Evolutionary conservation across 805 yeast genomes (phyloP).

Genomic region (Metschnikowia vanudenii): DNA sequence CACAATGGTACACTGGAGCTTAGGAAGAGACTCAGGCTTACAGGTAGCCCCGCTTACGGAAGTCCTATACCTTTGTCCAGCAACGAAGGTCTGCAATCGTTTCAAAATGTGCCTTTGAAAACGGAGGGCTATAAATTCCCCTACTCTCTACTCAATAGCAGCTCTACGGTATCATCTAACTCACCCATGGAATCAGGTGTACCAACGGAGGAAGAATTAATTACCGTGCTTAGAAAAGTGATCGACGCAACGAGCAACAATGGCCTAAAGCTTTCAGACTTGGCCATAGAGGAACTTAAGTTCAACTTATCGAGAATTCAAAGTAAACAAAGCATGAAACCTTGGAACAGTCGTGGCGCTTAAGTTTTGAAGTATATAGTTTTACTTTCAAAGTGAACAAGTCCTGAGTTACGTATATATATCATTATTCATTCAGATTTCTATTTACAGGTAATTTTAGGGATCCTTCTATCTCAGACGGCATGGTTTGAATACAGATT

Average conservation of each 20-base stretch:
- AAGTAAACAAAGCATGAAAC: background rate
- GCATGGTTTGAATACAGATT: background rate
- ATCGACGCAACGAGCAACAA: conserved; percentile 23
- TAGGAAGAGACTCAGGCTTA: conserved; percentile 2
- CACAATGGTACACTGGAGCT: background rate
- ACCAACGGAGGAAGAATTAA: conserved; percentile 15
- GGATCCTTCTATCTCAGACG: too few relatives aligned
- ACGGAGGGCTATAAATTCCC: conserved; percentile 2
- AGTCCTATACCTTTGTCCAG: background rate
- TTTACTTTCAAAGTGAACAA: background rate
- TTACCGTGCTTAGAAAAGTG: conserved; percentile 17
- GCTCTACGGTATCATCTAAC: background rate
- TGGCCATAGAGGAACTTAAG: conserved; percentile 29
- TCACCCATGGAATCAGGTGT: background rate
- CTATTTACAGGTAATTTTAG: conserved; percentile 14
- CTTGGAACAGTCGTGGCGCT: conserved; percentile 2
- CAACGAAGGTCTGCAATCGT: background rate
- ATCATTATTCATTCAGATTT: background rate
- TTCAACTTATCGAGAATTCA: conserved; percentile 22
- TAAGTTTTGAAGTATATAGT: background rate
- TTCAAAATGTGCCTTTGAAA: background rate
- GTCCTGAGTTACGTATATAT: background rate
- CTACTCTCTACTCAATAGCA: conserved; percentile 2
- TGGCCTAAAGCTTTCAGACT: conserved; percentile 17
- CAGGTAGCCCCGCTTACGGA: background rate